Conservation (phyloP, 495 filamentous ascomycete species). For the Poronia punctata region DNA sequence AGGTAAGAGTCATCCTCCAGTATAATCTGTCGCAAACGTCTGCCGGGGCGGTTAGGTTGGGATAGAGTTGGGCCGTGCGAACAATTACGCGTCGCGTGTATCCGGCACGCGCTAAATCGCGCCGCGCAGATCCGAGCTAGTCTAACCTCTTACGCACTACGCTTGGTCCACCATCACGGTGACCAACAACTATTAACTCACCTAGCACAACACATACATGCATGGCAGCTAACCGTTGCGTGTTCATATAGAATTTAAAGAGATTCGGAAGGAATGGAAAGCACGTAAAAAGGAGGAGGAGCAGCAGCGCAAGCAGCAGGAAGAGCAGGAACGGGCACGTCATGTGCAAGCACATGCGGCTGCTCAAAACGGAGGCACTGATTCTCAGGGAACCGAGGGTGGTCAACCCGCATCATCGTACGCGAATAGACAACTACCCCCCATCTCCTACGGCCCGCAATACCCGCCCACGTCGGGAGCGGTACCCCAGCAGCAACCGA, state of each 20-base stretch:
- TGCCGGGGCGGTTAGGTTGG: no score
- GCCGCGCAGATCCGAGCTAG: no score
- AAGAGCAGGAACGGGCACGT: conserved; percentile 72
- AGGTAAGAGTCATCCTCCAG: conserved; percentile 54
- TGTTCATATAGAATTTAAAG: conserved; percentile 77
- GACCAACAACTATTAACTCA: no score
- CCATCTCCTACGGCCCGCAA: conserved; percentile 73
- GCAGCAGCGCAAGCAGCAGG: conserved; percentile 76
- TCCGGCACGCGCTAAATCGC: background rate
- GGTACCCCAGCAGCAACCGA: conserved; percentile 47
- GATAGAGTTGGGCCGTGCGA: background rate
- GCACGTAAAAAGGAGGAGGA: conserved; percentile 99
- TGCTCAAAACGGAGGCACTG: conserved; percentile 26
- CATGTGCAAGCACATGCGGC: conserved; percentile 52
- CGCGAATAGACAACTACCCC: conserved; percentile 61
- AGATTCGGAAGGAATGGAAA: conserved; percentile 99
- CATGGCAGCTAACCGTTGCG: conserved; percentile 4
- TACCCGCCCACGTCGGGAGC: conserved; percentile 61
- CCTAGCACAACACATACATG: no score
- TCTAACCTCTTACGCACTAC: no score
- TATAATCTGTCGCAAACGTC: no score
- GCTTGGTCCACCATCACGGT: no score
- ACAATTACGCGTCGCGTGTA: no score
- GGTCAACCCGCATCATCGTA: conserved; percentile 54
- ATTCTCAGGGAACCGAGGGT: conserved; percentile 33